Conservation (phyloP, 2,329 filamentous ascomycete species). For the Colletotrichum sp. region DNA sequence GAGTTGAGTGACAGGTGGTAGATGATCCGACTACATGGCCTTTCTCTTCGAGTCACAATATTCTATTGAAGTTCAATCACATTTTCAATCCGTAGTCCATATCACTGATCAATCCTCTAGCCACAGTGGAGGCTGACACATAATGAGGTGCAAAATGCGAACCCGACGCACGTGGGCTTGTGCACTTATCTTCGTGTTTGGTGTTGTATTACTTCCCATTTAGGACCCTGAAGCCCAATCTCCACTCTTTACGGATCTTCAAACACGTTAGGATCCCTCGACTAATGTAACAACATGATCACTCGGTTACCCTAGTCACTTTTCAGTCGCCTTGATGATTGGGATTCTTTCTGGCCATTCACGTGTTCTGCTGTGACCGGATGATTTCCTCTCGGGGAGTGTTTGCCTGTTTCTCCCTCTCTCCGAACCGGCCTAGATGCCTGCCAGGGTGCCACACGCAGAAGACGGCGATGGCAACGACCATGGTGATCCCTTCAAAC, state of each 20-base stretch:
- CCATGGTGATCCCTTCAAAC: conserved; percentile 54
- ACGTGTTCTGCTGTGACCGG: neutral
- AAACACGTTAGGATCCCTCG: neutral
- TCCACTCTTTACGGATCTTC: neutral
- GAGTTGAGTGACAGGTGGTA: neutral
- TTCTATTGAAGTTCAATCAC: neutral
- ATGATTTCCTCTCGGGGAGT: neutral
- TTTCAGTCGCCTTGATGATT: neutral
- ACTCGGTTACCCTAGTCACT: neutral
- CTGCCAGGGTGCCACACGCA: conserved; percentile 52
- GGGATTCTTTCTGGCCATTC: neutral
- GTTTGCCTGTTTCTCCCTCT: neutral
- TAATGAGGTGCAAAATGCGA: neutral
- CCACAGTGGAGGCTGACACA: neutral
- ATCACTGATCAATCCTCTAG: neutral
- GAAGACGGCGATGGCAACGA: conserved; percentile 51
- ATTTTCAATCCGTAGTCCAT: neutral
- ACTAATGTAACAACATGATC: neutral
- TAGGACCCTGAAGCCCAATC: neutral
- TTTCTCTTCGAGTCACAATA: neutral
- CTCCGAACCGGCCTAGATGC: conserved; percentile 33
- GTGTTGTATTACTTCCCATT: neutral
- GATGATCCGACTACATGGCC: neutral
- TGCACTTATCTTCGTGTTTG: neutral
- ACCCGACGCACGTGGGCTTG: neutral